Percentiles rank a stretch among this genome's conserved stretches.
phyloP scores from a whole-genome alignment of 495 filamentous ascomycete genomes.

The Penicillium salamii region DNA sequence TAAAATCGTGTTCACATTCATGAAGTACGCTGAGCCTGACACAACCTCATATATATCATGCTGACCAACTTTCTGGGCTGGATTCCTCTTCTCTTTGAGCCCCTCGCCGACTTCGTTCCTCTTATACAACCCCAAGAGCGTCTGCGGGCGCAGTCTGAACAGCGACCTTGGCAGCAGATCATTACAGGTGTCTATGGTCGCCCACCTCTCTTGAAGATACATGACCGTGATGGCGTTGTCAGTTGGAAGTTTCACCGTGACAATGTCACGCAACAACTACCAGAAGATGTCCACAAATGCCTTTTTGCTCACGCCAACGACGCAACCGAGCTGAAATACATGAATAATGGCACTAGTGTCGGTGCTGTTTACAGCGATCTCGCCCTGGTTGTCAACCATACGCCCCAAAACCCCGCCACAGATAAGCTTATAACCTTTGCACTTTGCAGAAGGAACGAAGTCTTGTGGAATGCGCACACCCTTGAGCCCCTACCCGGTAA shows the following conservation, averaged over 20 bases:
- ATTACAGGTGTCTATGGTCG: conserved; percentile 25
- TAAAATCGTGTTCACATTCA: no score
- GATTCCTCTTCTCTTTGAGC: conserved; percentile 16
- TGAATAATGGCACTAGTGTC: neutral
- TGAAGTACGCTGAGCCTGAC: no score
- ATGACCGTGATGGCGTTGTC: conserved; percentile 20
- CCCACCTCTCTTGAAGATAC: conserved; percentile 24
- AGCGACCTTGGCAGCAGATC: conserved; percentile 21
- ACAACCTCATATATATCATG: conserved; percentile 7
- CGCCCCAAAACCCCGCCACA: conserved; percentile 17
- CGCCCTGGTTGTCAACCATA: conserved; percentile 19
- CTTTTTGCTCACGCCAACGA: conserved; percentile 20
- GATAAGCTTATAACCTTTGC: conserved; percentile 28
- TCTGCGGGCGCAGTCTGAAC: conserved; percentile 10
- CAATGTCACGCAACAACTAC: conserved; percentile 11
- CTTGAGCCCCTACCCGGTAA: conserved; percentile 22
- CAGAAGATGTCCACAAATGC: conserved; percentile 10
- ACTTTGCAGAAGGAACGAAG: conserved; percentile 20
- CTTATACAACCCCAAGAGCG: conserved; percentile 20
- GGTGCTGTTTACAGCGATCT: neutral
- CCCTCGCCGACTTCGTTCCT: conserved; percentile 11
- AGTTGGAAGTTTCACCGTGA: neutral
- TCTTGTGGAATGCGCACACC: conserved; percentile 26
- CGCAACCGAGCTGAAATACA: neutral
- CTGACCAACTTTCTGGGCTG: conserved; percentile 12